Base-by-base conservation (phyloP, 2,329 filamentous ascomycete genomes). In the Diaporthe sp. region DNA sequence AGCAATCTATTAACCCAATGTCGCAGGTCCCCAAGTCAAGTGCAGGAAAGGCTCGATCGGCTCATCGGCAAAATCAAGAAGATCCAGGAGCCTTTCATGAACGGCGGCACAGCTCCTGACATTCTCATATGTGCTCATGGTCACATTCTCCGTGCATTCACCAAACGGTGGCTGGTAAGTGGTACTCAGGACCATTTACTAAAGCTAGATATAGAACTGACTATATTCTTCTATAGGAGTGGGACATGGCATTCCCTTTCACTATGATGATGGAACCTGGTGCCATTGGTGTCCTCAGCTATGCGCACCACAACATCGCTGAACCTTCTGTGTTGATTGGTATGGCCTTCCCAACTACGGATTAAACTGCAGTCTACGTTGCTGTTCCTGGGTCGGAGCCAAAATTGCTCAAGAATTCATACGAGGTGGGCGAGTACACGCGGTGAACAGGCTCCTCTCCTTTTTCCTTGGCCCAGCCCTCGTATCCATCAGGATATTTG, bases 221-320 rank as follows among this genome's bases (percentile, higher is more conserved):
- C 33, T 55, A 9, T 55, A 8, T 69, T 55, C n/a, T 69, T 42
- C 35, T 55, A 42, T 42, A 69, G 60, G 80, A 81, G 5, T 84
- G 83, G 75, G 78, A 83, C 1, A 76, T 87, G 76, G 83, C 83
- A n/a, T 82, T 83, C 52, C 79, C 80, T 7, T 75, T 87, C 30
- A 77, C 81, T 15, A 81, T 87, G 82, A 86, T 86, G 83, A 78
- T 87, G 47, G 80, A 83, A 60, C 86, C 86, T 4, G 85, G 86
- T 3, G 85, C 82, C 1, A 81, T 87, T 70, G 83, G 82, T 17
- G 80, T 86, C 47, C 77, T 87, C 22, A 80, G 77, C 69, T 79
- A 79, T 64, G 77, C 78, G 54, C 76, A 86, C 74, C 82, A 83
- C 38, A 83, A 81, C 61, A 78, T 85, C 38, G 78, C 83, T 19